Base-by-base conservation (phyloP, 2,329 filamentous ascomycete species). In the Xylaria hypoxylon region DNA sequence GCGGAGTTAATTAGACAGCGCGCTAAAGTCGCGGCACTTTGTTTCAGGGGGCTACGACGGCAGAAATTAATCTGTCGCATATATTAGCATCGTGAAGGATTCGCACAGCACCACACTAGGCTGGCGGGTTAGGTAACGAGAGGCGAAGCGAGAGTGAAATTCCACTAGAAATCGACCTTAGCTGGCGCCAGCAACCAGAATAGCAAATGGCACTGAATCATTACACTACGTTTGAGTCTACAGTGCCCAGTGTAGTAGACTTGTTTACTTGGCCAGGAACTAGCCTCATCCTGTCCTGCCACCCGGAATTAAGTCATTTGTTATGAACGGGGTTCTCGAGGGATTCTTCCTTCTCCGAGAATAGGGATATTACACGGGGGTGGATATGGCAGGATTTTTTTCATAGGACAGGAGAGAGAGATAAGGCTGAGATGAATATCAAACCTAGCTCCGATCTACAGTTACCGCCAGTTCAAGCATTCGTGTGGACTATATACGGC, bases 101-200 rank as follows among this genome's bases (percentile, higher is more conserved):
- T 42, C 6, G 28, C 45, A 66, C 42, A 40, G n/a, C 45, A 33
- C 31, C 28, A 44, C 17, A 15, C 35, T 50, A 45, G 8, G 10
- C 50, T 13, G 22, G 60, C 33, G n/a, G 60, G 26, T 38, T 38
- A 38, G 35, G 44, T 28, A 38, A 50, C 22, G 15, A 38, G 55
- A 48, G 64, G 50, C 35, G 22, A 53, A 53, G 59, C 17, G 53
- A 50, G n/a, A 13, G 13, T 8, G 40, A 57, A 52, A 31, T 58
- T 56, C 42, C 40, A 28, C 44, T 17, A 13, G 44, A 24, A 33
- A 28, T 15, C 35, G 33, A 53, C 31, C 38, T 47, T 47, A 40
- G 65, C 61, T 67, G 61, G 65, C 61, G 61, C 65, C 65, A 61
- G 65, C 65, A 64, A 60, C 52, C 13, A 64, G 52, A 64, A 64